These are phyloP conservation scores for Aspergillus quadrilineatus DNA, from an alignment of 2,329 filamentous ascomycete genomes.

Conservation along the genomic window DNA sequence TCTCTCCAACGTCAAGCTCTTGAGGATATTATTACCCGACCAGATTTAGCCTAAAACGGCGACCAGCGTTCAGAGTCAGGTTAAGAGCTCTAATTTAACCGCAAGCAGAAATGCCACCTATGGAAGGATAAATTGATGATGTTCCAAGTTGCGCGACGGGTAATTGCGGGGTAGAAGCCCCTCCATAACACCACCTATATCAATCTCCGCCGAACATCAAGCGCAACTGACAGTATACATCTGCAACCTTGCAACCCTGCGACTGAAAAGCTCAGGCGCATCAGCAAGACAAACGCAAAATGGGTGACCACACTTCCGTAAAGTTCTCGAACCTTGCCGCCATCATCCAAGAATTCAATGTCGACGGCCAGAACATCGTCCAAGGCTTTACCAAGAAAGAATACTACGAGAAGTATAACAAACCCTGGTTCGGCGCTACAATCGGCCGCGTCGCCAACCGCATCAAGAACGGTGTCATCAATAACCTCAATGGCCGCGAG, in stretches of 20 bases:
- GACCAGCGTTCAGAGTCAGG: neutral
- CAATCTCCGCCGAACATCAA: neutral
- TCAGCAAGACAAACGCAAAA: neutral
- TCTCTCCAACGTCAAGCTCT: too few species aligned
- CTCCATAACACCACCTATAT: constrained; percentile 1
- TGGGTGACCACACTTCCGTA: constrained; percentile 13
- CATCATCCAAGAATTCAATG: constrained; percentile 66
- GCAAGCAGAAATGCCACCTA: constrained; percentile 3
- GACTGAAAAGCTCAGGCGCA: too few species aligned
- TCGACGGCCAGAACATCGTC: constrained; percentile 81
- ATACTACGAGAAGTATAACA: constrained; percentile 73
- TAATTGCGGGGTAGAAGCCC: constrained; percentile 11
- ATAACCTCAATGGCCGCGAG: constrained; percentile 67
- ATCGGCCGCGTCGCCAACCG: constrained; percentile 85
- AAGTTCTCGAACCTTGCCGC: constrained; percentile 48
- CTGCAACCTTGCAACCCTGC: too few species aligned
- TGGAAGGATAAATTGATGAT: constrained; percentile 4
- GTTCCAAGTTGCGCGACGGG: neutral
- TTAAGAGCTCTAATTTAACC: constrained; percentile 8
- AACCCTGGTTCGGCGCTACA: constrained; percentile 84
- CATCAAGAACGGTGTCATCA: constrained; percentile 68
- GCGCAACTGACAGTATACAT: neutral
- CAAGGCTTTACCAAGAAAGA: constrained; percentile 76
- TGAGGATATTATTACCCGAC: neutral
- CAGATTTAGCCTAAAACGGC: constrained; percentile 7